Evolutionary conservation across 495 filamentous ascomycete genomes (phyloP), one percentile per base, ranked within the genome.

Genomic region (Amphirosellinia nigrospora): DNA sequence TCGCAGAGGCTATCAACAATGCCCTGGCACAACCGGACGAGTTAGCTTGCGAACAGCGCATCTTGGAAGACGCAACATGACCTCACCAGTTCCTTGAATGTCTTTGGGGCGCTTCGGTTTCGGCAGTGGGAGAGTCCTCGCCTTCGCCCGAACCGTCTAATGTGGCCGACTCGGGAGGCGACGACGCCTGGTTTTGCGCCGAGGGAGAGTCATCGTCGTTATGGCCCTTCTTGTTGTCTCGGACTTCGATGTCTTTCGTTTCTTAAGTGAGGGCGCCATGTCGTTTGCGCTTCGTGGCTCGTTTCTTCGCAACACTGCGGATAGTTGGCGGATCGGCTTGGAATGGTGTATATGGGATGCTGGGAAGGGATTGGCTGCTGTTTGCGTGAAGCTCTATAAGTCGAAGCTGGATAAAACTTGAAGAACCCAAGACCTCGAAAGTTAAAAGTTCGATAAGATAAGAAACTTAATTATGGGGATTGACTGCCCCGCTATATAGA

Each of bases 1-100:
- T 98, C 94, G 75, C 92, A 94, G 71, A 99, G 86, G 9, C 90
- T 86, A 48, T 94, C 92, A 74, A 96, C 94, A 53, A 99, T 86
- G 21, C 96, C 95, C 80, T 84, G 72, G 66, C 48, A 30, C 60
- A 69, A 1, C 48, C 4, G 6, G 43, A 23, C 5, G 19, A 10
- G 34, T 69, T 71, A 75, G 62, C 66, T 58, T 16, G 23, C 38
- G 48, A 65, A 38, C 13, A 15, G 36, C 19, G 52, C 16, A 4
- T 55, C 21, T 32, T 19, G 2, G 6, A 38, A 26, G 4, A 28
- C 36, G 39, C 59, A 62, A 13, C 9, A 41, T 38, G 55, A 36
- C 30, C 80, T 26, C 73, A 87, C 85, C 43, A 98, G 79, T 43
- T 97, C 94, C 72, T 88, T 87, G 79, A 98, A 98, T 0, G 89